phyloP scores from a whole-genome alignment of 768 basidiomycete species.

The Cystofilobasidium macerans region DNA sequence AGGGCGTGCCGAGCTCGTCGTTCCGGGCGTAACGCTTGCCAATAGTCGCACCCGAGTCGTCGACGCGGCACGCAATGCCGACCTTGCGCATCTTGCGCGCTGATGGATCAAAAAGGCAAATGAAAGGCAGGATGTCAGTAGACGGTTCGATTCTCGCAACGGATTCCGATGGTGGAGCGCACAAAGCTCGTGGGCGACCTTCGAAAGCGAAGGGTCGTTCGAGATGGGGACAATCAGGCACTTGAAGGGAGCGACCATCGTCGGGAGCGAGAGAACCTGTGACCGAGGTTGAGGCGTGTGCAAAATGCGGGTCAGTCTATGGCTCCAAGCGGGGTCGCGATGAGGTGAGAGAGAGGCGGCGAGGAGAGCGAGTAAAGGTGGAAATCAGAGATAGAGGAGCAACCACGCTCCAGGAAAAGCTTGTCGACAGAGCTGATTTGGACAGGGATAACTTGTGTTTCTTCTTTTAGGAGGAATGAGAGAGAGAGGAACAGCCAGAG shows the following conservation, averaged over 20 bases:
- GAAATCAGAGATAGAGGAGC: slow-evolving; percentile 24
- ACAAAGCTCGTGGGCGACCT: slow-evolving; percentile 82
- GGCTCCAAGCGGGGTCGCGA: neutral
- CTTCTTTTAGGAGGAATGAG: neutral
- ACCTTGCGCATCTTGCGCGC: slow-evolving; percentile 75
- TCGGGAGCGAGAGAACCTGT: slow-evolving; percentile 80
- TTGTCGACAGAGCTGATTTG: slow-evolving; percentile 25
- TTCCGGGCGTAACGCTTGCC: slow-evolving; percentile 96
- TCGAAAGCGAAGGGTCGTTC: slow-evolving; percentile 68
- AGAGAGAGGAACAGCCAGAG: neutral
- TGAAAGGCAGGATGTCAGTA: neutral
- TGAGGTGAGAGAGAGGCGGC: slow-evolving; percentile 19
- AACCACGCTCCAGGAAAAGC: slow-evolving; percentile 9
- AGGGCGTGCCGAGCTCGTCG: slow-evolving; percentile 96
- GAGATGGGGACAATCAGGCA: slow-evolving; percentile 92
- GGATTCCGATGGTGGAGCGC: slow-evolving; percentile 41
- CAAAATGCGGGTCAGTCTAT: neutral
- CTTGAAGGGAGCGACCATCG: slow-evolving; percentile 87
- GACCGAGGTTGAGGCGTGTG: neutral
- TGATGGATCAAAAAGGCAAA: slow-evolving; percentile 34
- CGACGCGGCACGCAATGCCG: slow-evolving; percentile 84
- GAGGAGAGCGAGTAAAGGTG: neutral
- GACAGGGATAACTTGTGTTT: slow-evolving; percentile 6
- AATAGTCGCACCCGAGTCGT: slow-evolving; percentile 88
- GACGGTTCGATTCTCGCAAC: neutral